phyloP scores from a whole-genome alignment of 2,329 filamentous ascomycete species.

The Pestalotiopsis sp. region DNA sequence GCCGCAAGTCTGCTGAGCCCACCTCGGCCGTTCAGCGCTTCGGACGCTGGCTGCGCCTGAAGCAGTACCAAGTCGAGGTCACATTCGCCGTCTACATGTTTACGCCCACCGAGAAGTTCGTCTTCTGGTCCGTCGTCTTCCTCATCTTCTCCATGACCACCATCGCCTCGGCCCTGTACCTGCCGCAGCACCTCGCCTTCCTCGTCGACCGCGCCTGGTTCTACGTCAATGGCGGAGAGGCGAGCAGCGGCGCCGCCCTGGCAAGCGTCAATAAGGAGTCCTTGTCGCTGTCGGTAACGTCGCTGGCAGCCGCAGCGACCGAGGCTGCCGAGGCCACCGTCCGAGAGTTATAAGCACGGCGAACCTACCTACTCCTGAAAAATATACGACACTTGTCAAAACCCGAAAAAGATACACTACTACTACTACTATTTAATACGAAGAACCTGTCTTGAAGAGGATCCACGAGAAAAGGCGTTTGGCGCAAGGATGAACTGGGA shows the following conservation, averaged over 20 bases:
- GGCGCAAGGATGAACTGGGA: constrained; percentile 3
- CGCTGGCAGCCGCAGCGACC: constrained; percentile 21
- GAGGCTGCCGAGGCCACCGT: constrained; percentile 31
- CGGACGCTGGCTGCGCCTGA: constrained; percentile 86
- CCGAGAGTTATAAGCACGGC: constrained; percentile 38
- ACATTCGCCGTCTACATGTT: constrained; percentile 98
- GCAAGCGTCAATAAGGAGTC: constrained; percentile 45
- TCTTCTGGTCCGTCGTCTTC: constrained; percentile 94
- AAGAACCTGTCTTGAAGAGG: not conserved
- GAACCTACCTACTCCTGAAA: not conserved
- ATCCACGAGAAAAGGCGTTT: not conserved
- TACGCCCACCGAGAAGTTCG: constrained; percentile 92
- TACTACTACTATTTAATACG: not conserved
- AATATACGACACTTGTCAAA: not conserved
- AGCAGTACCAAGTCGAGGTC: constrained; percentile 98
- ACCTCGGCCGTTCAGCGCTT: constrained; percentile 49
- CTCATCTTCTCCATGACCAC: constrained; percentile 84
- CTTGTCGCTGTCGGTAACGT: constrained; percentile 41
- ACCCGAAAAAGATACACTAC: not conserved
- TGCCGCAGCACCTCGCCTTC: constrained; percentile 85
- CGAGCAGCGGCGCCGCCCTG: constrained; percentile 27
- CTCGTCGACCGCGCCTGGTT: constrained; percentile 88
- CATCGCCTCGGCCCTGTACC: constrained; percentile 87
- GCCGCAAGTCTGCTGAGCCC: constrained; percentile 1
- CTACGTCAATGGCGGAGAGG: constrained; percentile 85